Evolutionary conservation across 257 asterid genomes (phyloP).

Genomic region (Plantago major): DNA sequence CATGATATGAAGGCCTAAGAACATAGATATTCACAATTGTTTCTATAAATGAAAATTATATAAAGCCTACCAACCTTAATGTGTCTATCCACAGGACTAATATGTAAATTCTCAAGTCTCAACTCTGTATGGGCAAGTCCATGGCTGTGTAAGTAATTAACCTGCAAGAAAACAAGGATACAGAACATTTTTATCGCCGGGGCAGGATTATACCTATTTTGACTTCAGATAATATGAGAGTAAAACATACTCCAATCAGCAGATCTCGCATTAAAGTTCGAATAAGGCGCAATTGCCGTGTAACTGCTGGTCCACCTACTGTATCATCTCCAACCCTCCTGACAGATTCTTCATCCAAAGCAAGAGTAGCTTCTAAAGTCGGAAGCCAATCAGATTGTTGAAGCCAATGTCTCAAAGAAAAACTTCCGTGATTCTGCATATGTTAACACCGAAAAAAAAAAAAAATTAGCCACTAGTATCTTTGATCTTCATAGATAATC

Average conservation of each 20-base stretch:
- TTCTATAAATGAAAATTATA: slow-evolving; percentile 17
- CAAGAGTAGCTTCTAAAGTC: slow-evolving; percentile 89
- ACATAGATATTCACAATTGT: slow-evolving; percentile 8
- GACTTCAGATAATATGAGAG: slow-evolving; percentile 11
- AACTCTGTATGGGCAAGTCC: slow-evolving; percentile 96
- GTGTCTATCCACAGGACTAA: slow-evolving; percentile 85
- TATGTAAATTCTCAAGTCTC: slow-evolving; percentile 87
- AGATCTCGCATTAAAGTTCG: slow-evolving; percentile 92
- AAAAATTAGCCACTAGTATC: slow-evolving; percentile 8
- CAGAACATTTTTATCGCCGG: slow-evolving; percentile 2
- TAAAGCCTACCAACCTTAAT: slow-evolving; percentile 48
- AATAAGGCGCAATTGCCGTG: slow-evolving; percentile 76
- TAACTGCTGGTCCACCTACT: slow-evolving; percentile 88
- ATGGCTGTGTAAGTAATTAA: slow-evolving; percentile 92
- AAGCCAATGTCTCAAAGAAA: slow-evolving; percentile 95
- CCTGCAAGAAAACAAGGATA: slow-evolving; percentile 40
- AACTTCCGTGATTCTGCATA: slow-evolving; percentile 84
- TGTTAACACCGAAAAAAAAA: background rate
- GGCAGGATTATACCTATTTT: slow-evolving; percentile 8
- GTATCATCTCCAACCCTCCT: slow-evolving; percentile 89
- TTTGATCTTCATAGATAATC: slow-evolving; percentile 11
- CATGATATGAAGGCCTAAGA: background rate
- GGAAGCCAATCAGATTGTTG: slow-evolving; percentile 97
- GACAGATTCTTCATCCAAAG: slow-evolving; percentile 78
- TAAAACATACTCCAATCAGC: slow-evolving; percentile 69